Evolutionary conservation across 805 yeast genomes (phyloP), one percentile per base, ranked within the genome.

Genomic region (Myxozyma neglecta): DNA sequence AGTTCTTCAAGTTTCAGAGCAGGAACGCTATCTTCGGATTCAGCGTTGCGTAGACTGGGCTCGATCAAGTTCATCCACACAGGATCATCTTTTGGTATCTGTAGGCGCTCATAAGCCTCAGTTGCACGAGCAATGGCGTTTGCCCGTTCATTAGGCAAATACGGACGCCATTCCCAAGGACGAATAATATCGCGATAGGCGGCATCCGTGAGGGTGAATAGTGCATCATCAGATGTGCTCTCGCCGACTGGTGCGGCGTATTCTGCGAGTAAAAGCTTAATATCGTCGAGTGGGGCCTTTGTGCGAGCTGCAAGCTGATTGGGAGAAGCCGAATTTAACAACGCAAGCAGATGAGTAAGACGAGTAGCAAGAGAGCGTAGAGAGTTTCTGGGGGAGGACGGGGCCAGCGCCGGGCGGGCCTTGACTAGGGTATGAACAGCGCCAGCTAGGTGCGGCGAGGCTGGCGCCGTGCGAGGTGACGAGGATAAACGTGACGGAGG

Each of bases 341-440:
- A 70, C 0, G 86, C 83, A 42, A 83, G 67, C 32, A 79, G 70
- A 63, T 80, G 80, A 24, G 81, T 67, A 43, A 82, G 73, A 55
- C 80, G 77, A 66, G 66, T 70, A n/a, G 70, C 59, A 32, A 71
- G 67, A 16, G 69, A 65, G 18, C 68, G 53, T 39, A 68, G 56
- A 34, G 70, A 60, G 48, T 67, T 66, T 11, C 69, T 58, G 16
- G 68, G 57, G 20, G 71, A 59, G 14, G 70, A 47, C 7, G 70
- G 66, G 10, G 64, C 63, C 7, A 70, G 59, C 40, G 70, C 46
- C 10, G 39, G 62, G 7, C 60, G 50, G 20, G 45, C 20, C 42
- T 52, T 55, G 35, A 32, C 49, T 18, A 37, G 46, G 29, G 35
- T 24, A 36, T 44, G 55, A 16, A 35, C 34, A 4, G 47, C 14